Conservation (phyloP, 2,329 filamentous ascomycete genomes). For the Akanthomyces uredinophilus region DNA sequence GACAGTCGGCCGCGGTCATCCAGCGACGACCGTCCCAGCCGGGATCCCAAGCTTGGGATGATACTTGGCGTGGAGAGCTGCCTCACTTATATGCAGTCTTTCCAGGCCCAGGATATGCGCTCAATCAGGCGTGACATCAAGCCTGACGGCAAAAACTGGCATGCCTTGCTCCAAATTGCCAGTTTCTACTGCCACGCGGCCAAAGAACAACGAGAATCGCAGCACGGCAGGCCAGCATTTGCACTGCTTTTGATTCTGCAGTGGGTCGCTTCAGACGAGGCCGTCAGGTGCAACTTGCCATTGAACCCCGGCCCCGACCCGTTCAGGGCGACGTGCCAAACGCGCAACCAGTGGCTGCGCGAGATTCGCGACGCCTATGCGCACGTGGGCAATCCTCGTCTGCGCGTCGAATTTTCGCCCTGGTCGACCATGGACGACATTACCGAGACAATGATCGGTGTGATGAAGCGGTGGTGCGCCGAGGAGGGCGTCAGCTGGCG, state of each 20-base stretch:
- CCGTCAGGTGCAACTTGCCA: constrained; percentile 32
- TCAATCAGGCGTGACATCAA: constrained; percentile 36
- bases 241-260: constrained; percentile 41
- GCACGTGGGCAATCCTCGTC: constrained; percentile 24
- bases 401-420: constrained; percentile 31
- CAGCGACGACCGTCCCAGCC: constrained; percentile 27
- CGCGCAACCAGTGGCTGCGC: constrained; percentile 23
- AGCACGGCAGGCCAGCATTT: constrained; percentile 34
- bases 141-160: constrained; percentile 38
- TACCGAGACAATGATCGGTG: constrained; percentile 32
- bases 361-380: constrained; percentile 28
- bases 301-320: constrained; percentile 15
- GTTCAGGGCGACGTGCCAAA: constrained; percentile 20
- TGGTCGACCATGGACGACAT: constrained; percentile 44
- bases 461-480: constrained; percentile 40
- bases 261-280: constrained; percentile 40
- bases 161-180: constrained; percentile 41
- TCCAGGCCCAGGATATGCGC: constrained; percentile 42
- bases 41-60: constrained; percentile 37
- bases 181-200: constrained; percentile 35
- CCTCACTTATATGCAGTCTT: constrained; percentile 49
- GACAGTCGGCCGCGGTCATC: constrained; percentile 15
- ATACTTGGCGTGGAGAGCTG: constrained; percentile 45
- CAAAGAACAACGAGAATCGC: constrained; percentile 25
- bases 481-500: constrained; percentile 43